phyloP scores from a whole-genome alignment of 768 basidiomycete species.

The Tricholoma terreum region DNA sequence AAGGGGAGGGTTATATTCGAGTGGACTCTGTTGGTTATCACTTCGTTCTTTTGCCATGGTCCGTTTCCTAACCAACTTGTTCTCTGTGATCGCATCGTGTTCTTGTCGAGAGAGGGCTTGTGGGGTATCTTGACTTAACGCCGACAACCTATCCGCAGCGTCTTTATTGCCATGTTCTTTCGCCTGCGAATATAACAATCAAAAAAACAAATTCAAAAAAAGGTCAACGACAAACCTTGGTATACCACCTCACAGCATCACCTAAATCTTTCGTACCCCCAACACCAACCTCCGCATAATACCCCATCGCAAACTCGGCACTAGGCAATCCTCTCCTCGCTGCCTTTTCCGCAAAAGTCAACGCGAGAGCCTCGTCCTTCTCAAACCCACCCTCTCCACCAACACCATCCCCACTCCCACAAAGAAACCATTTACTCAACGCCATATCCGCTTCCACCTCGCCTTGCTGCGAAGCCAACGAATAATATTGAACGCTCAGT shows the following conservation, averaged over 20 bases:
- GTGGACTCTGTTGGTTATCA: slow-evolving; percentile 33
- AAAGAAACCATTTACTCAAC: slow-evolving; percentile 94
- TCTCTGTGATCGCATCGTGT: slow-evolving; percentile 76
- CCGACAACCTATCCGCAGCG: slow-evolving; percentile 69
- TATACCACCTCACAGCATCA: slow-evolving; percentile 77
- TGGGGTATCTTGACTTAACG: slow-evolving; percentile 59
- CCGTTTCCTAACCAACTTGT: slow-evolving; percentile 77
- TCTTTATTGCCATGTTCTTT: slow-evolving; percentile 77
- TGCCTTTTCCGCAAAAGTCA: slow-evolving; percentile 88
- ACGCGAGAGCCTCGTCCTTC: slow-evolving; percentile 83
- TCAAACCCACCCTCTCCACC: slow-evolving; percentile 57
- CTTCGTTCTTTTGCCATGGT: slow-evolving; percentile 62
- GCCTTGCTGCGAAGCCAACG: slow-evolving; percentile 75
- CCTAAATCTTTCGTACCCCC: slow-evolving; percentile 64
- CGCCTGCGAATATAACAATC: too few species aligned
- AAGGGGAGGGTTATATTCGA: slow-evolving; percentile 4
- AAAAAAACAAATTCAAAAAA: too few species aligned
- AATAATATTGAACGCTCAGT: slow-evolving; percentile 88
- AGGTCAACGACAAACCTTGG: slow-evolving; percentile 34
- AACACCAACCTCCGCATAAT: slow-evolving; percentile 91
- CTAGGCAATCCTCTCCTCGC: slow-evolving; percentile 69
- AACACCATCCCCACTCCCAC: slow-evolving; percentile 52
- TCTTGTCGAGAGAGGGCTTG: slow-evolving; percentile 71
- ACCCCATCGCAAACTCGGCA: slow-evolving; percentile 95
- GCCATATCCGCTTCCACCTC: slow-evolving; percentile 97